Base-by-base conservation (phyloP, 1,284 basidiomycete species). In the Thelephora terrestris region DNA sequence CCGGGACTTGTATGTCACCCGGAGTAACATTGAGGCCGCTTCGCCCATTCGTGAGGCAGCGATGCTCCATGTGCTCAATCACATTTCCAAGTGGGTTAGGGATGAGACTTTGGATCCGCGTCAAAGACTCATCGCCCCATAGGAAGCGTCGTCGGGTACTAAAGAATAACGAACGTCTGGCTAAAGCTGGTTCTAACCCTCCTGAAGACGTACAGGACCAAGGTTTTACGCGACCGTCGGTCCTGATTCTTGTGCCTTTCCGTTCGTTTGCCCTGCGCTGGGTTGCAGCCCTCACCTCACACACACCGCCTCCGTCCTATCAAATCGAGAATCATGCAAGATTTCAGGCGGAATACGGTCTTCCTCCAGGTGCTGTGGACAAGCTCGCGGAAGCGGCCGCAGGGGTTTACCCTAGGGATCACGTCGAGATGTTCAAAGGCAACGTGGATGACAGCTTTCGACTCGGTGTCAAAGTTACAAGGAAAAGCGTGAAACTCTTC, bases 381-480 rank as follows among this genome's bases (percentile, higher is more conserved):
- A 96, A 94, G 60, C 76, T 99, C 5, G 75, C 81, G 24, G 67
- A 67, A 5, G 83, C 83, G 12, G 79, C 81, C 49, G 76, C 77
- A 2, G 80, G 82, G n/a, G 79, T 79, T 25, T 94, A 94, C 61
- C 87, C 96, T 0, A 63, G 65, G 7, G 96, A 99, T 60, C 96
- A 99, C 62, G 78, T 95, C 14, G 90, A 91, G 58, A 96, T 81
- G 51, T 98, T 99, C 72, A 79, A 79, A 54, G 96, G 96, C n/a
- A 99, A 99, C 64, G 79, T 93, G 43, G 96, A 99, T 62, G 96
- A 99, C 66, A 91, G 82, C 58, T 99, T 99, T 67, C 73, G 90
- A 55, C 71, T 98, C 24, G 95, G 95, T 0, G 69, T 98, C 58
- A 97, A 98, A 68, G 66, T 99, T 56, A 98, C 92, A 2, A 74